A percentile compares a stretch with the other conserved stretches of the same genome.
phyloP scores from a whole-genome alignment of 148 eudicot species.

The Vaccinium myrtillus region DNA sequence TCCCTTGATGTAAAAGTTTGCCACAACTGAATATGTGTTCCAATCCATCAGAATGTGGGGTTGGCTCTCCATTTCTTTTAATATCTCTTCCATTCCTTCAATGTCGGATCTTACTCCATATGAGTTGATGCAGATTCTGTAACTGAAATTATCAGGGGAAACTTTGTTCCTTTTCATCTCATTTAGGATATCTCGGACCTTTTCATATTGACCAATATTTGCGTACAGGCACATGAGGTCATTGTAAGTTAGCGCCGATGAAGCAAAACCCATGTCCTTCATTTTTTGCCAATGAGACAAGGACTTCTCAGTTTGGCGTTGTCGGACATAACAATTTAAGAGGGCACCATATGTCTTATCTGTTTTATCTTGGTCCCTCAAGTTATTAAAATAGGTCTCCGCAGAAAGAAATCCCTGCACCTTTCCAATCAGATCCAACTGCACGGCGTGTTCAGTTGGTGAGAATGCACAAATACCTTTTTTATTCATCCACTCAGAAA shows the following conservation, averaged over 20 bases:
- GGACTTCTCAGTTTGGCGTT: conserved; percentile 61
- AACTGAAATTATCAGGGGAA: conserved; percentile 81
- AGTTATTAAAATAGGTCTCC: conserved; percentile 64
- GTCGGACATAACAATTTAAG: conserved; percentile 86
- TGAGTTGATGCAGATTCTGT: conserved; percentile 80
- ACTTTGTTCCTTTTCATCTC: conserved; percentile 70
- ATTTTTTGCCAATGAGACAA: conserved; percentile 63
- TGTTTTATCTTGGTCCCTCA: conserved; percentile 58
- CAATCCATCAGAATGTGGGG: conserved; percentile 72
- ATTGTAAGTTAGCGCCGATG: conserved; percentile 62
- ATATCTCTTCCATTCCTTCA: conserved; percentile 53
- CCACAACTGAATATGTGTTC: conserved; percentile 83
- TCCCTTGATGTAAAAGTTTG: conserved; percentile 60
- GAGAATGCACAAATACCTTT: conserved; percentile 54
- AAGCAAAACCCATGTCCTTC: conserved; percentile 69
- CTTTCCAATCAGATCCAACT: conserved; percentile 77
- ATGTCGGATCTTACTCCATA: conserved; percentile 65
- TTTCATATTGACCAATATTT: conserved; percentile 44
- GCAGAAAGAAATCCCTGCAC: conserved; percentile 72
- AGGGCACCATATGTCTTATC: conserved; percentile 88
- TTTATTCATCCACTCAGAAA: conserved; percentile 77
- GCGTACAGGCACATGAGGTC: conserved; percentile 87
- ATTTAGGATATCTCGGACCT: conserved; percentile 59
- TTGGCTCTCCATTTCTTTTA: conserved; percentile 76
- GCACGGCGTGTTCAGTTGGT: conserved; percentile 75